Conservation (phyloP, 139 green algal genomes). For the Dunaliella primolecta region DNA sequence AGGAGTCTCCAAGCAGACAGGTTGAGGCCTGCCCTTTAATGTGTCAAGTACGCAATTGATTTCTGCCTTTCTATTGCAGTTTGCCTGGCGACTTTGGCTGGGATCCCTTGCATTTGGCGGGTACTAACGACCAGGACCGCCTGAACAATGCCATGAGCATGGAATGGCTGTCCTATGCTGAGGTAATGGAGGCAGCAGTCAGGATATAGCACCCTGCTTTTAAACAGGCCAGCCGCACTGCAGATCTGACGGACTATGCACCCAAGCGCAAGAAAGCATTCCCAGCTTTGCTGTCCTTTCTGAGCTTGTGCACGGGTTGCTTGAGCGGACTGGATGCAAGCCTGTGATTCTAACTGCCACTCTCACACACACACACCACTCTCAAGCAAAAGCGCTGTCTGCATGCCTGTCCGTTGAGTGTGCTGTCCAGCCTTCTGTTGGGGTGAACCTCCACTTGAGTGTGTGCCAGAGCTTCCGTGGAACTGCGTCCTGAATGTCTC, state of each 20-base stretch:
- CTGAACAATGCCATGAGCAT: not conserved
- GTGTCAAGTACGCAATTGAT: no score
- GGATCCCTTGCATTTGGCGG: not conserved
- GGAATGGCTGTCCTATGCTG: not conserved
- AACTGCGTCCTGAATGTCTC: no score
- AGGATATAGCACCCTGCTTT: no score
- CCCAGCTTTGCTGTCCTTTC: not conserved
- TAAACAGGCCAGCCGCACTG: not conserved
- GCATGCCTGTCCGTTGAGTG: no score
- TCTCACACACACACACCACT: not conserved
- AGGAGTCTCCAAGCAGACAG: no score
- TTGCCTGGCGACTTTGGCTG: not conserved
- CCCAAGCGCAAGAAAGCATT: not conserved
- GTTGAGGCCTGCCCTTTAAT: no score
- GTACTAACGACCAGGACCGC: not conserved
- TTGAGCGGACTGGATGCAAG: not conserved
- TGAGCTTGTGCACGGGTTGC: not conserved
- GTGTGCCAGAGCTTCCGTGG: no score
- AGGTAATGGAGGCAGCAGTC: not conserved
- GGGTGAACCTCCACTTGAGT: no score
- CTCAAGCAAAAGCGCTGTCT: not conserved
- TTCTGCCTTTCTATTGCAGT: no score
- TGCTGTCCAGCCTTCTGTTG: no score
- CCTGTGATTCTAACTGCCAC: not conserved
- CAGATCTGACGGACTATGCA: not conserved